A percentile compares a stretch with the other conserved stretches of the same genome.
Evolutionary conservation across 176 grass and related monocot genomes (phyloP).

Genomic region (Ampelocalamus luodianensis): DNA sequence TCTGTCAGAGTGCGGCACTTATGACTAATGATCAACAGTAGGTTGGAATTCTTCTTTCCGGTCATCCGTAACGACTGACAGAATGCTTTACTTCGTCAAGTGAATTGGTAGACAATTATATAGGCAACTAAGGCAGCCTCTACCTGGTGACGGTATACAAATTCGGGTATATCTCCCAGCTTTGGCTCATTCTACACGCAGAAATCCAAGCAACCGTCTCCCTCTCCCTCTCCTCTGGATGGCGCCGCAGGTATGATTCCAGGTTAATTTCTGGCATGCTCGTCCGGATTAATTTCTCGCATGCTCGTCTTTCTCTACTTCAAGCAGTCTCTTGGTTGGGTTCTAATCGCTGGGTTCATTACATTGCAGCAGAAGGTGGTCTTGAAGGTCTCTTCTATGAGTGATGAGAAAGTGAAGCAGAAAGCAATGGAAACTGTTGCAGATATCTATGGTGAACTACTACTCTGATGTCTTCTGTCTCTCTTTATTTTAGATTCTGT

Average conservation of each 20-base stretch:
- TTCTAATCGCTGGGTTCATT: slow-evolving; percentile 16
- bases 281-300: neutral
- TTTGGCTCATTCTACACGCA: neutral
- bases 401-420: slow-evolving; percentile 78
- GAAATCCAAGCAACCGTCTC: neutral
- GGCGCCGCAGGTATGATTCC: slow-evolving; percentile 50
- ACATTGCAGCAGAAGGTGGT: slow-evolving; percentile 69
- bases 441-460: slow-evolving; percentile 67
- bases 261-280: neutral
- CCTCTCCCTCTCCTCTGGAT: neutral
- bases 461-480: neutral
- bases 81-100: neutral
- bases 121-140: neutral
- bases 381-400: slow-evolving; percentile 75
- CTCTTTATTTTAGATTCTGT: neutral
- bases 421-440: slow-evolving; percentile 85
- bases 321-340: neutral
- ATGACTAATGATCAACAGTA: neutral
- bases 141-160: neutral
- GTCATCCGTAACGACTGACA: neutral
- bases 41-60: neutral
- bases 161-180: neutral
- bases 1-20: no score
- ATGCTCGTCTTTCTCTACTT: neutral
- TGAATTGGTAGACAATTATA: neutral